A percentile compares a stretch with the other conserved stretches of the same genome.
Conservation (phyloP, 805 yeast species). For the Saccharomycopsis schoenii region DNA sequence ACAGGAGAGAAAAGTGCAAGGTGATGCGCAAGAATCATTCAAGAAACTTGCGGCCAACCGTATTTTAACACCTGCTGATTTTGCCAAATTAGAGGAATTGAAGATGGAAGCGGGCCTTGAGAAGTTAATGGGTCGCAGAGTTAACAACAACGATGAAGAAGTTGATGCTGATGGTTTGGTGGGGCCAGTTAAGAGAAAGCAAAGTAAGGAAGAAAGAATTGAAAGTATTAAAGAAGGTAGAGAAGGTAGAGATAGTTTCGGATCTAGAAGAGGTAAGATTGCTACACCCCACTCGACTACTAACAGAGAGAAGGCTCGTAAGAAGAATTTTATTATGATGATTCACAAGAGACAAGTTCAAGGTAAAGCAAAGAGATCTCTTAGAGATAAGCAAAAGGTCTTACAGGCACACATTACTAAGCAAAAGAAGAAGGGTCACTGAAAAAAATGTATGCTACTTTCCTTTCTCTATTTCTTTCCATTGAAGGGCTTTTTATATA, state of each 20-base stretch:
- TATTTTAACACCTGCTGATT: slow-evolving; percentile 94
- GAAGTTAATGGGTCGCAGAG: slow-evolving; percentile 63
- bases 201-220: slow-evolving; percentile 80
- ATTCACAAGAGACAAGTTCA: slow-evolving; percentile 90
- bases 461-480: neutral
- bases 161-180: slow-evolving; percentile 72
- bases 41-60: slow-evolving; percentile 57
- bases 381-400: slow-evolving; percentile 83
- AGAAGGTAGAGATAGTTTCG: slow-evolving; percentile 85
- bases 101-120: slow-evolving; percentile 78
- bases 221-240: slow-evolving; percentile 84
- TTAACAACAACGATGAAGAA: slow-evolving; percentile 61
- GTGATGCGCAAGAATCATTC: slow-evolving; percentile 35
- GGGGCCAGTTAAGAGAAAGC: slow-evolving; percentile 75
- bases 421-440: slow-evolving; percentile 82
- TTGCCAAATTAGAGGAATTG: slow-evolving; percentile 87
- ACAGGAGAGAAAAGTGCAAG: slow-evolving; percentile 28
- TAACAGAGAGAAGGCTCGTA: slow-evolving; percentile 89
- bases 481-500: neutral
- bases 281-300: slow-evolving; percentile 80
- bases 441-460: slow-evolving; percentile 8
- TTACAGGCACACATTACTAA: slow-evolving; percentile 78
- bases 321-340: slow-evolving; percentile 99
- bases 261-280: slow-evolving; percentile 76
- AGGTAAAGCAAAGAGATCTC: slow-evolving; percentile 84